Conservation (phyloP, 75 land plant species). For the Sequoiadendron giganteum region DNA sequence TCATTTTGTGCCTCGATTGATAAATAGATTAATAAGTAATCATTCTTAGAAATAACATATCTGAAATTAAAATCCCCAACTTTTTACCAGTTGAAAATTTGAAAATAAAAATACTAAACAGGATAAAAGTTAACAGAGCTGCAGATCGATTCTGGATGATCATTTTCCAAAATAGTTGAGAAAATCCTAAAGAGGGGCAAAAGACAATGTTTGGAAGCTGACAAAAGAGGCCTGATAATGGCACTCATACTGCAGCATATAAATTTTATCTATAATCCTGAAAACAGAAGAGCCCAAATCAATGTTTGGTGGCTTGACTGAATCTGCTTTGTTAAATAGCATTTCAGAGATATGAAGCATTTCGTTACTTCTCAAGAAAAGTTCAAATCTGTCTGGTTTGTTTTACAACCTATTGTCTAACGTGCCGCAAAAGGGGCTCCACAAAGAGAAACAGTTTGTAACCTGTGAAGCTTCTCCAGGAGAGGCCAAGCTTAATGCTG, state of each 20-base stretch:
- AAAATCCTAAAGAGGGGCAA: neutral
- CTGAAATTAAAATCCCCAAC: no score
- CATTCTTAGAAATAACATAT: no score
- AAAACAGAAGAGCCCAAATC: neutral
- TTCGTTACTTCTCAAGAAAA: neutral
- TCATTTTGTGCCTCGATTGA: no score
- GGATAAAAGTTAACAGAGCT: neutral
- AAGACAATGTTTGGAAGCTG: no score
- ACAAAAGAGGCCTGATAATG: neutral
- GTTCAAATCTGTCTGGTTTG: neutral
- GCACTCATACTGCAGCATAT: neutral
- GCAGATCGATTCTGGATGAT: neutral
- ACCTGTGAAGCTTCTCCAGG: no score
- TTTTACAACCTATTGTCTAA: neutral
- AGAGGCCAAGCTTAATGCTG: no score
- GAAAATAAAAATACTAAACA: no score
- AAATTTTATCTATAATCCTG: neutral
- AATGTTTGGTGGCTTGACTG: neutral
- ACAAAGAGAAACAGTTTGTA: neutral
- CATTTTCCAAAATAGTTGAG: no score
- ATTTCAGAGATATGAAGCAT: neutral
- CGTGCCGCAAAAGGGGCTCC: neutral
- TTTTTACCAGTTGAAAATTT: no score
- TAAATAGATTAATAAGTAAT: no score
- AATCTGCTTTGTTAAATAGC: neutral